These are phyloP conservation scores for Fragilaria crotonensis DNA, from an alignment of 108 stramenopile genomes.

Conservation along the genomic window DNA sequence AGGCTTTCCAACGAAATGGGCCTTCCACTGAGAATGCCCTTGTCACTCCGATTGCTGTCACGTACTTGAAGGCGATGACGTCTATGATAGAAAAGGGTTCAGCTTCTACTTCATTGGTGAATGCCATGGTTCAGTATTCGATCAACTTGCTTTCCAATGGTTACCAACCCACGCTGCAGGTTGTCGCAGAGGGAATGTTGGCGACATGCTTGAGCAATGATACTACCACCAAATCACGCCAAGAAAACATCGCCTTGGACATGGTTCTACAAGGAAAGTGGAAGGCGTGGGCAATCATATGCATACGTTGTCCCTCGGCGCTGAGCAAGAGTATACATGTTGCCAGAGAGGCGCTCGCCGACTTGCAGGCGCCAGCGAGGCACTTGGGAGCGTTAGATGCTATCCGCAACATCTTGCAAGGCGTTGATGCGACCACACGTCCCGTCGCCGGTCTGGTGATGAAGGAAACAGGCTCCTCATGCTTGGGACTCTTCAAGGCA, in stretches of 20 bases:
- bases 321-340: slow-evolving; percentile 40
- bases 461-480: slow-evolving; percentile 36
- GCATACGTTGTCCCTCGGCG: slow-evolving; percentile 10
- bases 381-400: slow-evolving; percentile 39
- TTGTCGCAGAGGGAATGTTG: slow-evolving; percentile 30
- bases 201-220: slow-evolving; percentile 32
- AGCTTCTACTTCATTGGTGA: slow-evolving; percentile 13
- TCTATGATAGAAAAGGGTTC: slow-evolving; percentile 8
- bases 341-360: slow-evolving; percentile 39
- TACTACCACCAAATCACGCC: slow-evolving; percentile 26
- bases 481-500: slow-evolving; percentile 48
- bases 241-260: slow-evolving; percentile 23
- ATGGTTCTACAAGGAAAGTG: slow-evolving; percentile 40
- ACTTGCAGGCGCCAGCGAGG: slow-evolving; percentile 18
- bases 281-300: slow-evolving; percentile 56
- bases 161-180: slow-evolving; percentile 11
- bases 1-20: slow-evolving; percentile 24
- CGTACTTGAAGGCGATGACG: slow-evolving; percentile 15
- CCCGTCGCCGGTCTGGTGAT: slow-evolving; percentile 28
- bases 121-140: slow-evolving; percentile 38
- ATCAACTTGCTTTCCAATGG: slow-evolving; percentile 17
- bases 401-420: slow-evolving; percentile 31
- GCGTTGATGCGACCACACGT: slow-evolving; percentile 15
- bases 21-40: slow-evolving; percentile 3
- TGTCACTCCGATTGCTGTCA: slow-evolving; percentile 10